phyloP scores from a whole-genome alignment of 176 grass and related monocot species.

The Paspalum notatum region DNA sequence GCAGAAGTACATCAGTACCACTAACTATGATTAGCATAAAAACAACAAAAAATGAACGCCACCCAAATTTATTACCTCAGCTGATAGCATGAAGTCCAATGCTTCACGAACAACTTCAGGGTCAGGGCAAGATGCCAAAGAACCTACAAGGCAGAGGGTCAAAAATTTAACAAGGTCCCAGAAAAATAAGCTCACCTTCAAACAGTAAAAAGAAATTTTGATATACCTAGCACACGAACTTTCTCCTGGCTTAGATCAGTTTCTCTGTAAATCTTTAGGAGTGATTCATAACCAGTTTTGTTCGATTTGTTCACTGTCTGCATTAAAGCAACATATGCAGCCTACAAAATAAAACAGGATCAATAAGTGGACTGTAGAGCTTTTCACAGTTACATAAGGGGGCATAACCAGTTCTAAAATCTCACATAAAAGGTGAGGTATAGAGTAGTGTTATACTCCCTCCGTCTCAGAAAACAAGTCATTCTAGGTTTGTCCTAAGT shows the following conservation, averaged over 20 bases:
- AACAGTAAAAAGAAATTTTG: background rate
- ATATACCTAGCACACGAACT: conserved; percentile 79
- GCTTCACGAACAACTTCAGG: conserved; percentile 73
- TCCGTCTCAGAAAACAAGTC: too few relatives aligned
- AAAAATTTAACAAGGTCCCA: conserved; percentile 3
- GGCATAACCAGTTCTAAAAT: too few relatives aligned
- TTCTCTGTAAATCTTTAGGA: conserved; percentile 85
- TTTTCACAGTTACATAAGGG: background rate
- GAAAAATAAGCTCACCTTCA: conserved; percentile 12
- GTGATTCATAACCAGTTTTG: conserved; percentile 79
- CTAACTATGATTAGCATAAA: background rate
- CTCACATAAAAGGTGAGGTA: too few relatives aligned
- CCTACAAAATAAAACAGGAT: conserved; percentile 55
- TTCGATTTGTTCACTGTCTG: conserved; percentile 72
- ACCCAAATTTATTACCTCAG: conserved; percentile 61
- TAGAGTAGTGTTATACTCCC: background rate
- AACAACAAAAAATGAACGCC: background rate
- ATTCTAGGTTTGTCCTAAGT: too few relatives aligned
- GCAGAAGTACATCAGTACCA: background rate
- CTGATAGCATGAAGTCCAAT: conserved; percentile 64
- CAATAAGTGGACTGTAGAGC: conserved; percentile 14
- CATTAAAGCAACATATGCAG: conserved; percentile 88
- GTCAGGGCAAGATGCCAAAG: conserved; percentile 77
- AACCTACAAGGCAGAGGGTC: conserved; percentile 51
- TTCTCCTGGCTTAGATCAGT: conserved; percentile 98